A percentile compares a stretch with the other conserved stretches of the same genome.
Conservation (phyloP, 345 rosid species). For the Ceriops decandra region DNA sequence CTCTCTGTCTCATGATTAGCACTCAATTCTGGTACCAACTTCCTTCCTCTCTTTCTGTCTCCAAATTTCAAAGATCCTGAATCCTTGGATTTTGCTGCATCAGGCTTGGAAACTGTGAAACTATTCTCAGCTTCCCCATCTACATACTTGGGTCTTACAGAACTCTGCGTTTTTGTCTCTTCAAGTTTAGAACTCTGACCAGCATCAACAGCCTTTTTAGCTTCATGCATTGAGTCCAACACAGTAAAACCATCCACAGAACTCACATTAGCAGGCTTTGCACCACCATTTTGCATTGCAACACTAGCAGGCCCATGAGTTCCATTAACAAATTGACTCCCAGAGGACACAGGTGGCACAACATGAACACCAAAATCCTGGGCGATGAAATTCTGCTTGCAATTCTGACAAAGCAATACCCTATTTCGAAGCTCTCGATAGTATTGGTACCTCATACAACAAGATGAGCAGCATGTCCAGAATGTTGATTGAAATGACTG, state of each 20-base stretch:
- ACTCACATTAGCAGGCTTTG: slow-evolving; percentile 25
- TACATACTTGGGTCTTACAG: slow-evolving; percentile 8
- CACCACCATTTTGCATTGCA: slow-evolving; percentile 27
- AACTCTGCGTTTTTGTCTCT: slow-evolving; percentile 22
- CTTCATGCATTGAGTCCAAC: slow-evolving; percentile 15
- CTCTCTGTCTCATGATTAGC: slow-evolving; percentile 33
- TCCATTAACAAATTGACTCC: slow-evolving; percentile 24
- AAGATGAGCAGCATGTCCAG: slow-evolving; percentile 63
- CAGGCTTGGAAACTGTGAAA: slow-evolving; percentile 9
- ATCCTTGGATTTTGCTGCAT: slow-evolving; percentile 25
- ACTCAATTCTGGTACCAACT: slow-evolving; percentile 30
- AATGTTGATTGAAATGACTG: slow-evolving; percentile 39
- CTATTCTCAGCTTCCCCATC: slow-evolving; percentile 24
- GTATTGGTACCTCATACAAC: slow-evolving; percentile 47
- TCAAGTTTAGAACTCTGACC: slow-evolving; percentile 23
- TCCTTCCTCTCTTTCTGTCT: slow-evolving; percentile 37
- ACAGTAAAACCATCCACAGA: slow-evolving; percentile 23
- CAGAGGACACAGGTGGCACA: slow-evolving; percentile 23
- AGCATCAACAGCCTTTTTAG: slow-evolving; percentile 11
- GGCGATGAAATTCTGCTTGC: slow-evolving; percentile 49
- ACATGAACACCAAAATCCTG: slow-evolving; percentile 36
- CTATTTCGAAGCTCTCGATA: slow-evolving; percentile 30
- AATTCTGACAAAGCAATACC: slow-evolving; percentile 49
- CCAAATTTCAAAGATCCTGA: slow-evolving; percentile 23
- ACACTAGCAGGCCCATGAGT: slow-evolving; percentile 33